phyloP scores from a whole-genome alignment of 2,329 filamentous ascomycete species.

The Arthrobotrys megalospora region DNA sequence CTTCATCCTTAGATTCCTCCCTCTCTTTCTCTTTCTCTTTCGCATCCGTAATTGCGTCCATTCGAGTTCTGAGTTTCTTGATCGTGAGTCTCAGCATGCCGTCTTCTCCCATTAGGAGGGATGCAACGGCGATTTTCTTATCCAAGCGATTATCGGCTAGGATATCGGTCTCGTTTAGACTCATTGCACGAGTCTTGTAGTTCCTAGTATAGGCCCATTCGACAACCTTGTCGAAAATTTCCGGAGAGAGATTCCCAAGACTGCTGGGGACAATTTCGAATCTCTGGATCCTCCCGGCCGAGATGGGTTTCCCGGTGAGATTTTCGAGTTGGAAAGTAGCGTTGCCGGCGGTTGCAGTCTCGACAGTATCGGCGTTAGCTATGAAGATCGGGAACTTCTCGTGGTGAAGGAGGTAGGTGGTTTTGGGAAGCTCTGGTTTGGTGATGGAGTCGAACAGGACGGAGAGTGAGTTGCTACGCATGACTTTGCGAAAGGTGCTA shows the following conservation, averaged over 20 bases:
- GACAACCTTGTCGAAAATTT: slow-evolving; percentile 26
- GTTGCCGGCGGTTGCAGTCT: neutral
- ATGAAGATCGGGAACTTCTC: slow-evolving; percentile 22
- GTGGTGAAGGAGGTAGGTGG: slow-evolving; percentile 41
- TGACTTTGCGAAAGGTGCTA: slow-evolving; percentile 1
- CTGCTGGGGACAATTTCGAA: slow-evolving; percentile 38
- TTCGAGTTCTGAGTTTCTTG: slow-evolving; percentile 26
- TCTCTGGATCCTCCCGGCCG: slow-evolving; percentile 33
- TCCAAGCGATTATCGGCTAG: slow-evolving; percentile 6
- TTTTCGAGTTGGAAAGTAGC: slow-evolving; percentile 7
- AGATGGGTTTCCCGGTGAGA: neutral
- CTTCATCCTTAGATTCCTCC: neutral
- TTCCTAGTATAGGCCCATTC: slow-evolving; percentile 37
- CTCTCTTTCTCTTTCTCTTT: slow-evolving; percentile 1
- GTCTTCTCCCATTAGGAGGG: slow-evolving; percentile 14
- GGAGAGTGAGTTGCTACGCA: slow-evolving; percentile 9
- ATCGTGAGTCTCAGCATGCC: slow-evolving; percentile 16
- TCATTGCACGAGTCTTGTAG: neutral
- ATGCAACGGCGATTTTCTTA: slow-evolving; percentile 34
- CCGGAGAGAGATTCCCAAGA: slow-evolving; percentile 1
- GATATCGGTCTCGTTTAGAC: neutral
- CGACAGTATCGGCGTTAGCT: neutral
- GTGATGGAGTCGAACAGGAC: slow-evolving; percentile 5
- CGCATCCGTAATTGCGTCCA: slow-evolving; percentile 8
- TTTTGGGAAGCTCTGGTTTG: slow-evolving; percentile 1